Evolutionary conservation across 2,329 filamentous ascomycete genomes (phyloP).

Genomic region (Verticillium isaacii): DNA sequence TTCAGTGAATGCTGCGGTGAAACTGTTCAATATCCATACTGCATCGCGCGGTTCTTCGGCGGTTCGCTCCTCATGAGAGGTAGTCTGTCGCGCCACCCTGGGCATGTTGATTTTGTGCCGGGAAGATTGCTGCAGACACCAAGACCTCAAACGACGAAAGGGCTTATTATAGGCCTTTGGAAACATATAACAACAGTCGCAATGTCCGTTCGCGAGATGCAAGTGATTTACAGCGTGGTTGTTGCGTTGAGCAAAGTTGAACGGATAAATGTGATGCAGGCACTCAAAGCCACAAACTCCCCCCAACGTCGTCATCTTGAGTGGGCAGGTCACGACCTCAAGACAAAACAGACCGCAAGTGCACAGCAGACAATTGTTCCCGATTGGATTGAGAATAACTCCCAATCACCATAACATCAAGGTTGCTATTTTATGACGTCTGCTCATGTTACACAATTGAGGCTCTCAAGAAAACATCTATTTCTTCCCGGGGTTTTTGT

Average conservation of each 20-base stretch:
- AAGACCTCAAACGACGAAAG: not conserved
- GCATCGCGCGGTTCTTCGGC: slow-evolving; percentile 66
- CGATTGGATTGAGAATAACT: too few species aligned
- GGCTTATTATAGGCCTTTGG: not conserved
- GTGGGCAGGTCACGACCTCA: too few species aligned
- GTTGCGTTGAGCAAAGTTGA: too few species aligned
- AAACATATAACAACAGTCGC: not conserved
- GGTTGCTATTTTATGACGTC: too few species aligned
- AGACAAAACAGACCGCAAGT: too few species aligned
- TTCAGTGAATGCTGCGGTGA: not conserved
- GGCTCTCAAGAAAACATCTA: not conserved
- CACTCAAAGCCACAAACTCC: too few species aligned
- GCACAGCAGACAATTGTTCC: too few species aligned
- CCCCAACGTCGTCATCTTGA: too few species aligned
- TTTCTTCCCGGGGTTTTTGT: not conserved
- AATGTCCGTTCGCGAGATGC: not conserved
- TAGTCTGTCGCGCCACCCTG: slow-evolving; percentile 10
- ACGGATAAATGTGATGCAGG: too few species aligned
- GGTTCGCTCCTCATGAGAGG: slow-evolving; percentile 64
- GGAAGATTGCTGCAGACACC: not conserved
- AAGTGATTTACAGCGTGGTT: too few species aligned
- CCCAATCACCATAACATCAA: too few species aligned
- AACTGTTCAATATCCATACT: slow-evolving; percentile 22
- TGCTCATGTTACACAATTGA: not conserved
- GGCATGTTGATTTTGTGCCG: not conserved